Evolutionary conservation across 768 basidiomycete species (phyloP).

Genomic region (Tephrocybe rancida): DNA sequence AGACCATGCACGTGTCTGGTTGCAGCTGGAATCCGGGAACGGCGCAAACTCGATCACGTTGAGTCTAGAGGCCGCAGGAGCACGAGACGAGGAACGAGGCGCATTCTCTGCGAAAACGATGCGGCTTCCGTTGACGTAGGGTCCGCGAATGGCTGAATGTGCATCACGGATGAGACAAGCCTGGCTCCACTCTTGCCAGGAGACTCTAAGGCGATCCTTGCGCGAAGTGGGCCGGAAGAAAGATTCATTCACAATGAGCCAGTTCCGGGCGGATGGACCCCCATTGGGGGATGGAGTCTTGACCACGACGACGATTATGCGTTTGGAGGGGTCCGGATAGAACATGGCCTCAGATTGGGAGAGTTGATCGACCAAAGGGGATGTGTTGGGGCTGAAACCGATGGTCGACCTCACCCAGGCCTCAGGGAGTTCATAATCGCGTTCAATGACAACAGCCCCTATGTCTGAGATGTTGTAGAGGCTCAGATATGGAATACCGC

Average conservation of each 20-base stretch:
- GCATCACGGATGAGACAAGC: slow-evolving; percentile 49
- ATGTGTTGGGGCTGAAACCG: slow-evolving; percentile 50
- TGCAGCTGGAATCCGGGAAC: slow-evolving; percentile 35
- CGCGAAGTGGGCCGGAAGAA: slow-evolving; percentile 48
- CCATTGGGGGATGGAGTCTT: slow-evolving; percentile 37
- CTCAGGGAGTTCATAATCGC: slow-evolving; percentile 59
- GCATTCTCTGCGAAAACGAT: slow-evolving; percentile 47
- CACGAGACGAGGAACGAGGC: slow-evolving; percentile 18
- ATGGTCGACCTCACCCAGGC: slow-evolving; percentile 50
- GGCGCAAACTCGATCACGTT: slow-evolving; percentile 48
- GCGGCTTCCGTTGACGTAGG: slow-evolving; percentile 48
- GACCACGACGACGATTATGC: slow-evolving; percentile 51
- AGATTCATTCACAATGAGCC: slow-evolving; percentile 57
- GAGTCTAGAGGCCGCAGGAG: slow-evolving; percentile 28
- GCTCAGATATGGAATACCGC: slow-evolving; percentile 38
- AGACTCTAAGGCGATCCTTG: slow-evolving; percentile 44
- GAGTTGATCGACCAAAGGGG: slow-evolving; percentile 36
- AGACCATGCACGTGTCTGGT: slow-evolving; percentile 39
- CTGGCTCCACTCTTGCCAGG: slow-evolving; percentile 61
- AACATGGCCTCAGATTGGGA: slow-evolving; percentile 52
- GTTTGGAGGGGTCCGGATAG: slow-evolving; percentile 53
- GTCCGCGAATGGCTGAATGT: slow-evolving; percentile 34
- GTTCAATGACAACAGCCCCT: slow-evolving; percentile 39
- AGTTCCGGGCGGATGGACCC: slow-evolving; percentile 37
- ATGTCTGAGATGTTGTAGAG: slow-evolving; percentile 51